Base-by-base conservation (phyloP, 176 grass and related monocot genomes). In the Triticum dicoccoides region DNA sequence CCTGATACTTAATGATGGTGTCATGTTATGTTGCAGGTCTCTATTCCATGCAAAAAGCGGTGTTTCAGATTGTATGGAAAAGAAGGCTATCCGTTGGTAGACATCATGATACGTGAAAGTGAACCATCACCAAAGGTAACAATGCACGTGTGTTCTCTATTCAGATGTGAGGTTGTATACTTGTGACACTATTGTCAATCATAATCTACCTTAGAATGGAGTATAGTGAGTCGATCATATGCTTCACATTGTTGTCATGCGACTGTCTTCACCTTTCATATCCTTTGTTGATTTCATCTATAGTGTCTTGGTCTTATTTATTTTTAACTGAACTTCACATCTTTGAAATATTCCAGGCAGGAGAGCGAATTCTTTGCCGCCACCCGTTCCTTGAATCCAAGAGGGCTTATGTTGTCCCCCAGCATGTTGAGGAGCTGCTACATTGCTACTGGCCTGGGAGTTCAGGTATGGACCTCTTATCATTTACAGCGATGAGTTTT, bases 381-480 rank as follows among this genome's bases (percentile, higher is more conserved):
- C 94, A 99, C 62, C 97, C 97, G 33, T 99, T 99, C 79, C 89
- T 87, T 91, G 94, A 99, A 89, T 99, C 97, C 34, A 99, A 99
- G 85, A 96, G 97, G 80, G 97, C 92, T 67, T 96, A 96, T 87
- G 94, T 96, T 87, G 94, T 94, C 49, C 91, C 94, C 58, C 94
- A 99, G 66, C 82, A 68, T 77, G 97, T 96, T 68, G 94, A 99
- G 82, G 97, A 99, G 90, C 92, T 99, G 84, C 90, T 94, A 51
- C 90, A 87, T 59, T 99, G 94, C 86, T 96, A 96, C 83, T 99
- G 94, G 87, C 85, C 92, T 66, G 97, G 97, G 37, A 91, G 10
- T 73, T 91, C 97, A 85, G 76, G 97, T 99, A 96, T 80, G 78
- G 3, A 77, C 67, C 4, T 63, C 39, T 11, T 61, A 81, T 62